These are phyloP conservation scores for Scenedesmus sp. DNA, from an alignment of 163 green algal species.

Conservation along the genomic window DNA sequence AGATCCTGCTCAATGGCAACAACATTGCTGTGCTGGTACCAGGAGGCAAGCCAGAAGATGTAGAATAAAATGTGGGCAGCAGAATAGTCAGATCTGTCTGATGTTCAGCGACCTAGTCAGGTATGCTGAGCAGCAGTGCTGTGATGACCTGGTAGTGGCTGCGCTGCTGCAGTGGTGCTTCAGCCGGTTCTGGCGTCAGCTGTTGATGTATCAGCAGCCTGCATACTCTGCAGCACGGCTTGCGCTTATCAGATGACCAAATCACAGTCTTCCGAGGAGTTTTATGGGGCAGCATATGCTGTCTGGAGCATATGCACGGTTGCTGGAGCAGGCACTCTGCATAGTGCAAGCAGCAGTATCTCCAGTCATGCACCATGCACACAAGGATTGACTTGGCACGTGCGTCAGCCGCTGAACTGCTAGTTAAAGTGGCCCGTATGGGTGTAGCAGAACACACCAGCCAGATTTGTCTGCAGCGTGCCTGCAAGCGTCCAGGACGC, in stretches of 20 bases:
- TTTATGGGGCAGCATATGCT: background rate
- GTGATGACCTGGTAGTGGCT: background rate
- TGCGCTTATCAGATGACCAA: background rate
- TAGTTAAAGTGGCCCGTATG: too few relatives aligned
- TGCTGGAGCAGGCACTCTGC: background rate
- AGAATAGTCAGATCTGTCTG: background rate
- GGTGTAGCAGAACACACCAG: too few relatives aligned
- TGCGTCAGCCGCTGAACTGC: too few relatives aligned
- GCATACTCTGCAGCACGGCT: background rate
- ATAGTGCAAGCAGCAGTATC: too few relatives aligned
- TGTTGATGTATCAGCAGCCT: background rate
- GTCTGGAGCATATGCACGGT: background rate
- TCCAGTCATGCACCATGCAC: too few relatives aligned
- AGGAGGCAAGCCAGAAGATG: slow-evolving; percentile 87
- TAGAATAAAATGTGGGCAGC: slow-evolving; percentile 25
- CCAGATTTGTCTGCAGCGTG: too few relatives aligned
- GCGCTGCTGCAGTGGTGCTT: background rate
- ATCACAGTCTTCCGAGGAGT: too few relatives aligned
- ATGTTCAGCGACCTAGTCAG: background rate
- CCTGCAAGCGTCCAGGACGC: too few relatives aligned
- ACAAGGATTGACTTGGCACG: too few relatives aligned
- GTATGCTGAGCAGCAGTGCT: background rate
- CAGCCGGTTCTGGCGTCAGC: background rate
- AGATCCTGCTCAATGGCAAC: slow-evolving; percentile 99
- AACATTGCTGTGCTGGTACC: slow-evolving; percentile 96